Evolutionary conservation across 129 eudicot genomes (phyloP), one percentile per base, ranked within the genome.

Genomic region (Gnaphalium uliginosum): DNA sequence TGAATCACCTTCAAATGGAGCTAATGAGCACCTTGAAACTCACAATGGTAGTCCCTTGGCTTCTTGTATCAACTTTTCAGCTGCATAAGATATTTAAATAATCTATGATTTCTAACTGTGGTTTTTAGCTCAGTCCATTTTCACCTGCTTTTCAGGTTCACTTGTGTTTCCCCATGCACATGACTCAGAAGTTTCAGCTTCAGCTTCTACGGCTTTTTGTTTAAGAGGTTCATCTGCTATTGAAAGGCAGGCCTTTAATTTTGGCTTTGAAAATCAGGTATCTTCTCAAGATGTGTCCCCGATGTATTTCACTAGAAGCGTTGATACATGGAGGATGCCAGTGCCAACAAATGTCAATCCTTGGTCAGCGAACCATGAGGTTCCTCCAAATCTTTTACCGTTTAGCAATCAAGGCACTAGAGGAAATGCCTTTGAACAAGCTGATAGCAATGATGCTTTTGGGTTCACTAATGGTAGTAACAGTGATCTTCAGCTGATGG

Each of bases 141-240:
- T 19, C 8, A 66, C 74, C 43, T 68, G 78, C 56, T 7, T 29
- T 65, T 60, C 83, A 65, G 88, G 82, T 29, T 77, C 72, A 50
- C 69, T 54, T 79, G 46, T 51, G 24, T 71, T 63, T 24, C 79
- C 87, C 32, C 73, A 72, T 78, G 65, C 78, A 23, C 61, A 69
- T 60, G 66, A 79, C 75, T 83, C 89, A 30, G 86, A 79, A 73
- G 74, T 63, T 72, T 85, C 77, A 53, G 82, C 82, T 80, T 73
- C 83, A 53, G 79, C 82, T 80, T 73, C 83, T 48, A 68, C 50
- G 80, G 63, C 78, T 56, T 79, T 74, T 33, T 43, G 46, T 70
- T 70, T 84, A 51, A 86, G 71, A 72, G 85, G 76, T 58, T 84
- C 84, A 27, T 62, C 69, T 39, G 79, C 81, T 33, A 85, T 81